Base-by-base conservation (phyloP, 495 filamentous ascomycete species). In the Xylaria curta region DNA sequence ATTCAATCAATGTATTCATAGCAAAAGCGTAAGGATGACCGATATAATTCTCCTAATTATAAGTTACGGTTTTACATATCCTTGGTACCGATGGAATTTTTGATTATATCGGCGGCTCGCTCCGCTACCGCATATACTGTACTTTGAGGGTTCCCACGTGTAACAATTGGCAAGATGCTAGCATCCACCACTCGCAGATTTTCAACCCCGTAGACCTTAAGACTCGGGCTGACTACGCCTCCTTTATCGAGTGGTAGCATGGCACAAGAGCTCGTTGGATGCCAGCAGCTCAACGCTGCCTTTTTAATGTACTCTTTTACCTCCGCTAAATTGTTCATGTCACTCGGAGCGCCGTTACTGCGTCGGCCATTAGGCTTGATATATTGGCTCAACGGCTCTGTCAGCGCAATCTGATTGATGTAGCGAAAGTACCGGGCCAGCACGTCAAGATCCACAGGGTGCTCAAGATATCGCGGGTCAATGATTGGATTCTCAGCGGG, bases 91-190 rank as follows among this genome's bases (percentile, higher is more conserved):
- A n/a, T n/a, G n/a, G 46, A 47, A n/a, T 4, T 66, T 73, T 82
- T 38, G 66, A 81, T 87, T 73, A 89, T 69, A 65, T 82, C 79
- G 10, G 87, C 85, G 5, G 78, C 88, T 73, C 85, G 87, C 79
- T 90, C 88, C 9, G 83, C 87, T 73, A 89, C 80, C 9, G 85
- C 86, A 78, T 88, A 90, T 3, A 89, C 84, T 6, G 83, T 85
- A 13, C 78, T 81, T 54, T 84, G 77, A 56, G 85, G 75, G 76
- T 90, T 85, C 6, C 82, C 84, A 58, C 83, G 82, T 19, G 85
- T 79, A 69, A 83, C 81, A 36, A 85, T 74, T 15, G 87, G 86
- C 66, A 89, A 81, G 4, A 89, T 75, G 66, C 84, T 86, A 0
- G 87, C 85, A 78, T 89, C 88, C 0, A 82, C 83, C 19, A 89